phyloP scores from a whole-genome alignment of 2,329 filamentous ascomycete species.

The Metarhizium guizhouense region DNA sequence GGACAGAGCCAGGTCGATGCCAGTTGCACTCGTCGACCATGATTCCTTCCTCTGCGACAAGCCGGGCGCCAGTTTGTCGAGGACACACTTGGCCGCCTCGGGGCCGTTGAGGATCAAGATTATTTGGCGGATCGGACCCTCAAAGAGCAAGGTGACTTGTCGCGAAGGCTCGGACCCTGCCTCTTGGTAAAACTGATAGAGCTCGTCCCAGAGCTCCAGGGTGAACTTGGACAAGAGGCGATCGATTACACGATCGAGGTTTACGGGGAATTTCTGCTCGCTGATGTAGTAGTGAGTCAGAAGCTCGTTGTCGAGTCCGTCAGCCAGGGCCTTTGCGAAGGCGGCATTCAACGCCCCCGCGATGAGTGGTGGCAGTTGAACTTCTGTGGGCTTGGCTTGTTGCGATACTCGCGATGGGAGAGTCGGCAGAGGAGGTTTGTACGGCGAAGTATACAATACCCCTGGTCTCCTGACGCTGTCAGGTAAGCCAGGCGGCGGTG shows the following conservation, averaged over 20 bases:
- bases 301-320: conserved; percentile 25
- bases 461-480: conserved; percentile 16
- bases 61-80: conserved; percentile 26
- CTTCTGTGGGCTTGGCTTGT: conserved; percentile 20
- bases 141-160: conserved; percentile 25
- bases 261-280: conserved; percentile 22
- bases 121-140: conserved; percentile 28
- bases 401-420: conserved; percentile 19
- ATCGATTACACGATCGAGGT: conserved; percentile 27
- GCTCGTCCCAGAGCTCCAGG: conserved; percentile 25
- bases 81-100: conserved; percentile 23
- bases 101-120: conserved; percentile 27
- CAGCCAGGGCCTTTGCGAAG: conserved; percentile 25
- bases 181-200: conserved; percentile 24
- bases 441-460: conserved; percentile 8
- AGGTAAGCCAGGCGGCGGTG: conserved; percentile 17
- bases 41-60: conserved; percentile 21
- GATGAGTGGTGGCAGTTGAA: conserved; percentile 26
- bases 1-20: conserved; percentile 24
- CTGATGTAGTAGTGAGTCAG: conserved; percentile 28
- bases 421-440: conserved; percentile 26
- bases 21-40: conserved; percentile 22
- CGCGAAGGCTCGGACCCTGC: conserved; percentile 16
- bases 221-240: conserved; percentile 25
- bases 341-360: conserved; percentile 24